Percentiles rank a stretch among this genome's conserved stretches.
These are phyloP conservation scores for Boletus reticuloceps DNA, from an alignment of 768 basidiomycete genomes.

Conservation along the genomic window DNA sequence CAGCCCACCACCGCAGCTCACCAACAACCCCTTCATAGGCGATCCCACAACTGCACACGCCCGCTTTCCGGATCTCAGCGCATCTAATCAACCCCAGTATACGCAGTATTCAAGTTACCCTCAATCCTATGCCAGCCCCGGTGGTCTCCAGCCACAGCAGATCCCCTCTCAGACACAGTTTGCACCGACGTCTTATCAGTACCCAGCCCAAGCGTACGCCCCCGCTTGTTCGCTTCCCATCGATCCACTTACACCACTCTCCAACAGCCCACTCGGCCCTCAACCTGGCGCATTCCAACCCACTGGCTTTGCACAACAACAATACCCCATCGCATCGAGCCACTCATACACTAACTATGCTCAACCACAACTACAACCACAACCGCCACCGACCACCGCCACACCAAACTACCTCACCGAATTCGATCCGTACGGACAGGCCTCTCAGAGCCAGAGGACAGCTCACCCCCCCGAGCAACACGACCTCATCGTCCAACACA, in stretches of 20 bases:
- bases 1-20: constrained; percentile 13
- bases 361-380: too few species aligned
- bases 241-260: background rate
- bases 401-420: constrained; percentile 32
- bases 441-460: background rate
- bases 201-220: constrained; percentile 20
- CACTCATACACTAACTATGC: constrained; percentile 20
- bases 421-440: constrained; percentile 38
- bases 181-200: constrained; percentile 24
- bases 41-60: constrained; percentile 46
- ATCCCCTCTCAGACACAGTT: constrained; percentile 23
- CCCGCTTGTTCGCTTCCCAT: background rate
- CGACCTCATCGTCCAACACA: background rate
- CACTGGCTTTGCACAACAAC: constrained; percentile 53
- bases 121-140: constrained; percentile 20
- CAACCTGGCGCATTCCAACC: constrained; percentile 41
- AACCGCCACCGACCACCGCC: constrained; percentile 13
- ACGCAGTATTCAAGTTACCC: constrained; percentile 23
- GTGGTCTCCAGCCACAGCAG: background rate
- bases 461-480: too few species aligned
- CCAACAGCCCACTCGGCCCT: too few species aligned
- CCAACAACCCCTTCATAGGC: constrained; percentile 71
- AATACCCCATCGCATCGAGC: constrained; percentile 26
- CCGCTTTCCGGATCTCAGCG: constrained; percentile 65
- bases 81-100: constrained; percentile 29